Evolutionary conservation across 345 rosid genomes (phyloP).

Genomic region (Acer campestre): DNA sequence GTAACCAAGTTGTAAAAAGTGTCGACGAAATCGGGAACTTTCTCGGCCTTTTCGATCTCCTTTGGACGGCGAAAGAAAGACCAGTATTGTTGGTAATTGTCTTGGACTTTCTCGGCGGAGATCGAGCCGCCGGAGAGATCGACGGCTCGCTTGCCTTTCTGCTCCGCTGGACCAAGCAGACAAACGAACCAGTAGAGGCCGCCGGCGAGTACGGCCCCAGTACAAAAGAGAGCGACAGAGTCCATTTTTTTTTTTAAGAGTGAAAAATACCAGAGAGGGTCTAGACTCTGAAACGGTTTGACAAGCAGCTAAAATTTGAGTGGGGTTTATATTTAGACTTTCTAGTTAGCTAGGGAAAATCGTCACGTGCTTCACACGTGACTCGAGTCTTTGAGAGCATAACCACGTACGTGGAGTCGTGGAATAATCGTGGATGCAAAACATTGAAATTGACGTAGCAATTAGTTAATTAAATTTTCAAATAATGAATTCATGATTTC

Average conservation of each 20-base stretch:
- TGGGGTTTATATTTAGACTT: too few species aligned
- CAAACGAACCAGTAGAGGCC: conserved; percentile 91
- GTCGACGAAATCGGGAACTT: conserved; percentile 90
- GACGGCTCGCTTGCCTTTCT: conserved; percentile 67
- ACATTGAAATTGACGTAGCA: too few species aligned
- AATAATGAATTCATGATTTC: too few species aligned
- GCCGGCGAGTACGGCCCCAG: conserved; percentile 68
- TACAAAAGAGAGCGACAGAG: conserved; percentile 58
- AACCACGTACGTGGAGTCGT: too few species aligned
- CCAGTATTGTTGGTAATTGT: conserved; percentile 82
- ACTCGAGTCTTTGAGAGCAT: too few species aligned
- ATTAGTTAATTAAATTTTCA: too few species aligned
- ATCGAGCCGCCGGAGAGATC: conserved; percentile 94
- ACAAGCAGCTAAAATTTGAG: too few species aligned
- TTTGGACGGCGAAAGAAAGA: conserved; percentile 87
- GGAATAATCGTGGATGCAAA: too few species aligned
- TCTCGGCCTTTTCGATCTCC: conserved; percentile 78
- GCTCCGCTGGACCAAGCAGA: conserved; percentile 86
- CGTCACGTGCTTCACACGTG: too few species aligned
- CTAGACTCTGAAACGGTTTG: too few species aligned
- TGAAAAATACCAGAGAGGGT: not conserved
- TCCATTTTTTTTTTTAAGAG: conserved; percentile 41
- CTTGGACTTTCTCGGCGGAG: conserved; percentile 77
- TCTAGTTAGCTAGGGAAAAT: too few species aligned
- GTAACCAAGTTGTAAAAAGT: conserved; percentile 93